Evolutionary conservation across 179 eudicot genomes (phyloP), one percentile per base, ranked within the genome.

Genomic region (Silene coronaria): DNA sequence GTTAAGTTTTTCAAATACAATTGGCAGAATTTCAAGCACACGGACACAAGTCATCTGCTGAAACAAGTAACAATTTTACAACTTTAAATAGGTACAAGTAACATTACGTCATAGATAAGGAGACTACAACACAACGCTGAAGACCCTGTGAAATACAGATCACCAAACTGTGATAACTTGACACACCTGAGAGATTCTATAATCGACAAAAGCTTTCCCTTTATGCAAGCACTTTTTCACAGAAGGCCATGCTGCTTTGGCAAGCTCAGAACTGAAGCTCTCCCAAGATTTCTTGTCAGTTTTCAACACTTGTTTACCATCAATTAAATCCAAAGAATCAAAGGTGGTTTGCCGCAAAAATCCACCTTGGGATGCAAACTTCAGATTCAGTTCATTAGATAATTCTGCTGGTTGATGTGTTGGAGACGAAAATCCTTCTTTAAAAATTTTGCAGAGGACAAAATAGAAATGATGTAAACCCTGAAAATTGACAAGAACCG

Each of bases 31-130:
- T 84, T 96, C 99, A 68, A 96, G 94, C 61, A 96, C 30, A 66
- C 99, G 98, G 81, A 96, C 82, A 76, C 93, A 89, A 55, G 99
- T 89, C 97, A 96, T 96, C 99, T 96, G 99, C 77, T 83, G 73
- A 72, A 82, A 80, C 71, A 85, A 79, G 67, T 14, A 58, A 76
- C 62, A 72, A 64, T 23, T 46, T 63, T 64, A 77, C 67, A 57
- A 48, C 11, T 16, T 55, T 75, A 61, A 77, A 68, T 51, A 23
- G 70, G 66, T 42, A 59, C n/a, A 14, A 71, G 68, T 59, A 62
- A 13, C 71, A 53, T 67, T 71, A 62, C 11, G 71, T 73, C 46
- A 77, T 48, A 21, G 58, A 79, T 57, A 21, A 26, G 34, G 11
- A 45, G 27, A 23, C 36, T 62, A 22, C 28, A 22, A 68, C 28